Conservation (phyloP, 768 basidiomycete species). For the Crucibulum laeve region DNA sequence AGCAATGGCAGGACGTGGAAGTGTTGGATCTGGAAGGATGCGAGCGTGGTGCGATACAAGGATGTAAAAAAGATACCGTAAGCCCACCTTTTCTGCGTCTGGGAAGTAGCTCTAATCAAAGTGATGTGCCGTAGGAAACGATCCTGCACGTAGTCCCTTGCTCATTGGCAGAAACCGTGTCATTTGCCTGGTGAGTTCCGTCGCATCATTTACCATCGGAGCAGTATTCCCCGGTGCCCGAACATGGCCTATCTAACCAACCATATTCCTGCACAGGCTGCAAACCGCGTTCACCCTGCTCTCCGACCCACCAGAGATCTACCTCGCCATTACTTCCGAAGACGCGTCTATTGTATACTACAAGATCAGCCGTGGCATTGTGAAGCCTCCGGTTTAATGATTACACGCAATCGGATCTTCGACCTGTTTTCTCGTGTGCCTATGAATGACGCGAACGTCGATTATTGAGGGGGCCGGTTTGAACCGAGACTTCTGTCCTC, state of each 20-base stretch:
- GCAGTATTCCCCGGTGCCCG: neutral
- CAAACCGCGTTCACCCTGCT: conserved; percentile 52
- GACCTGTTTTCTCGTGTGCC: neutral
- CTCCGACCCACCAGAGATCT: conserved; percentile 43
- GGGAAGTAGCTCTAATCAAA: conserved; percentile 3
- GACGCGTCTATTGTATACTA: conserved; percentile 86
- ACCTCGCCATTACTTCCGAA: conserved; percentile 67
- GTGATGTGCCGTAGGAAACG: conserved; percentile 31
- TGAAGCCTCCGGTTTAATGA: conserved; percentile 59
- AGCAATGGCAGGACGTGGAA: conserved; percentile 66
- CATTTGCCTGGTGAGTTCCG: conserved; percentile 50
- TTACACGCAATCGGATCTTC: neutral
- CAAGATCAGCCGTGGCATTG: conserved; percentile 72
- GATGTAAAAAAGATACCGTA: conserved; percentile 51
- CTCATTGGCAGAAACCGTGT: conserved; percentile 60
- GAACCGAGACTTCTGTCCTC: too few relatives aligned
- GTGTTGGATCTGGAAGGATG: conserved; percentile 56
- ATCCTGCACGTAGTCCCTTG: conserved; percentile 60
- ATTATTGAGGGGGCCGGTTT: too few relatives aligned
- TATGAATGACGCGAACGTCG: too few relatives aligned
- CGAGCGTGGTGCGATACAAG: conserved; percentile 54
- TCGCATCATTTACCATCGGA: neutral
- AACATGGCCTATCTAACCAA: too few relatives aligned
- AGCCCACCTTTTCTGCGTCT: conserved; percentile 8
- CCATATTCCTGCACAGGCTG: conserved; percentile 40